Evolutionary conservation across 192 early-diverging fungal genomes (phyloP), one percentile per base, ranked within the genome.

Genomic region (Allomyces arbusculus): DNA sequence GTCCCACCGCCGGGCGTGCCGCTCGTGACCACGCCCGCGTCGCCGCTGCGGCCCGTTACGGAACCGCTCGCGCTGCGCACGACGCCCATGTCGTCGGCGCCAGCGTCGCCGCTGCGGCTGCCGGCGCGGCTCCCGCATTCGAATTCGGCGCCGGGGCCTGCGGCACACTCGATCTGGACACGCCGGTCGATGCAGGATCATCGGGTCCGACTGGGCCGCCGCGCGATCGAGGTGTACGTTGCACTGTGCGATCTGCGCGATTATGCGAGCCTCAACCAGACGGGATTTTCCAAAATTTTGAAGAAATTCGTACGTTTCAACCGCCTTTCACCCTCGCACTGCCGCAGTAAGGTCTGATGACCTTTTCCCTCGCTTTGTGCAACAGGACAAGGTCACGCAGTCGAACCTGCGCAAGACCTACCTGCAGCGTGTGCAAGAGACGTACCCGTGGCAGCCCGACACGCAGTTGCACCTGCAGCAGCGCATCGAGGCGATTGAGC

Each of bases 241-340:
- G 69, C 85, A 63, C 76, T 95, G 0, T 85, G 84, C 25, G 91
- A 95, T 67, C 77, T 97, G 14, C 87, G 89, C 43, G 87, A 89
- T 2, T 97, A 87, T 70, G 87, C 87, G 22, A 84, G 88, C 50
- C 81, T 94, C 62, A 95, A 97, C 80, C 76, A 84, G 67, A 95
- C 90, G 0, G 94, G 91, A 20, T 97, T 94, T 74, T 77, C 80
- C 76, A 97, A 97, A 72, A 92, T 95, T 70, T 74, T 94, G 22
- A 97, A 97, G 79, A 97, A 97, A 78, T 97, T 87, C 70, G 94
- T 40, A 8, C 33, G 33, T 40, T 40, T 40, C 8, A 3, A 40
- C 33, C 33, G 33, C 3, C 8, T 40, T 4, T 28, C 26, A 28
- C 33, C 33, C 33, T 40, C 33, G 4, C 8, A 7, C 33, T 40